Percentiles rank a stretch among this genome's conserved stretches.
Evolutionary conservation across 176 grass and related monocot species (phyloP).

Genomic region (Saccharum officinarum): DNA sequence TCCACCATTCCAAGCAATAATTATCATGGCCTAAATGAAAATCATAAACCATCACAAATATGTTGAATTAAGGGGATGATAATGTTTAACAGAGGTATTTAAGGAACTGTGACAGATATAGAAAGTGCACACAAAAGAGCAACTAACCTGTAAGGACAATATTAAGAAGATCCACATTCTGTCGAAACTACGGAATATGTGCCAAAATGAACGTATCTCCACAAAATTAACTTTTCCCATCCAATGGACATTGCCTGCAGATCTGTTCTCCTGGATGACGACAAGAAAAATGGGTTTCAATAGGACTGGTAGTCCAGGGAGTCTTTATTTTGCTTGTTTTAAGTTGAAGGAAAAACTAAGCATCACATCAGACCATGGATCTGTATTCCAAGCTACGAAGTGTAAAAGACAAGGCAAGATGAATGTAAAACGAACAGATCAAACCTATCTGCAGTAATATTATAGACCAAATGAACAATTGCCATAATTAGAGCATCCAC

Average conservation of each 20-base stretch:
- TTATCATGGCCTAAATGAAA: slow-evolving; percentile 80
- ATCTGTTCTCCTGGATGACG: slow-evolving; percentile 54
- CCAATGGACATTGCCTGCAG: slow-evolving; percentile 57
- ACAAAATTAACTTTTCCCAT: slow-evolving; percentile 99
- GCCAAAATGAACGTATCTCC: slow-evolving; percentile 98
- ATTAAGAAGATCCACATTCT: slow-evolving; percentile 99
- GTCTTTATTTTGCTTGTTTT: slow-evolving; percentile 17
- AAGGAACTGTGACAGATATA: neutral
- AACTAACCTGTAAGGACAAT: slow-evolving; percentile 85
- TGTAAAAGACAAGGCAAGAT: neutral
- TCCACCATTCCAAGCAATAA: slow-evolving; percentile 96
- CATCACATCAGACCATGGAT: neutral
- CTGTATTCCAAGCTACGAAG: neutral
- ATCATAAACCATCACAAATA: slow-evolving; percentile 31
- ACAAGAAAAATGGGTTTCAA: slow-evolving; percentile 4
- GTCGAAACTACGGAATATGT: slow-evolving; percentile 97
- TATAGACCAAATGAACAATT: neutral
- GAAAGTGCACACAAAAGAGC: neutral
- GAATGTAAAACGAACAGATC: slow-evolving; percentile 20
- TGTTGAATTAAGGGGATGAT: slow-evolving; percentile 12
- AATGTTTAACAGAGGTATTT: neutral
- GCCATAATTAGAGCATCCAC: neutral
- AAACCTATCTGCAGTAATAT: neutral
- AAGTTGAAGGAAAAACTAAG: neutral
- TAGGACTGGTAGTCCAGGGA: neutral